phyloP scores from a whole-genome alignment of 441 rosid genomes.

The Erodium chrysanthum region DNA sequence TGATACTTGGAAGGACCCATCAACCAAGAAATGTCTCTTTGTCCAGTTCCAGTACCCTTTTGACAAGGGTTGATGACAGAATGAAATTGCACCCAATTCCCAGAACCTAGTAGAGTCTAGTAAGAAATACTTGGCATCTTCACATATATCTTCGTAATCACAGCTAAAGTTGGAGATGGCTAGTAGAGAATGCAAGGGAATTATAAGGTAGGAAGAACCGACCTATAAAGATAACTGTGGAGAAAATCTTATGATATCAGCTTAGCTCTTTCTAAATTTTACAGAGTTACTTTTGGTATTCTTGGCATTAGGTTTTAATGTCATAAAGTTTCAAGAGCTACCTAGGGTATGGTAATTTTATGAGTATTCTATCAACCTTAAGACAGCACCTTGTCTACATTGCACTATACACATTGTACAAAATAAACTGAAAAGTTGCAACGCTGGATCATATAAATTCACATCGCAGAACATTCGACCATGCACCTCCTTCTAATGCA shows the following conservation, averaged over 20 bases:
- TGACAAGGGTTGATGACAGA: too few relatives aligned
- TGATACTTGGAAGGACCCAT: not conserved
- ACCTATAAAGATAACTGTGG: not conserved
- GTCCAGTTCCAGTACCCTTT: too few relatives aligned
- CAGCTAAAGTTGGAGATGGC: too few relatives aligned
- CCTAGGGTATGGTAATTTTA: not conserved
- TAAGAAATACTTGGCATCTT: too few relatives aligned
- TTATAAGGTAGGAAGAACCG: not conserved
- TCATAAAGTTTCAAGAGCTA: not conserved
- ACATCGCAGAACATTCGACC: not conserved
- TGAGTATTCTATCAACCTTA: not conserved
- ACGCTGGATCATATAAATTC: not conserved
- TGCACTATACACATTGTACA: not conserved
- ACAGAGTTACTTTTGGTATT: too few relatives aligned
- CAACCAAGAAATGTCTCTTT: too few relatives aligned
- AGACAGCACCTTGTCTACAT: too few relatives aligned
- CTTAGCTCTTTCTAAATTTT: not conserved
- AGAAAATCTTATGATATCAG: not conserved
- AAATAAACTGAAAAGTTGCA: not conserved
- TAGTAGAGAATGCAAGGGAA: not conserved
- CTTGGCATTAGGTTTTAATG: not conserved
- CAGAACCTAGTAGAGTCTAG: too few relatives aligned
- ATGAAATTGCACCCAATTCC: too few relatives aligned
- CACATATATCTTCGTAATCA: too few relatives aligned
- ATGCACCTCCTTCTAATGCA: not conserved